Conservation (phyloP, 495 filamentous ascomycete genomes). For the Aspergillus wentii region DNA sequence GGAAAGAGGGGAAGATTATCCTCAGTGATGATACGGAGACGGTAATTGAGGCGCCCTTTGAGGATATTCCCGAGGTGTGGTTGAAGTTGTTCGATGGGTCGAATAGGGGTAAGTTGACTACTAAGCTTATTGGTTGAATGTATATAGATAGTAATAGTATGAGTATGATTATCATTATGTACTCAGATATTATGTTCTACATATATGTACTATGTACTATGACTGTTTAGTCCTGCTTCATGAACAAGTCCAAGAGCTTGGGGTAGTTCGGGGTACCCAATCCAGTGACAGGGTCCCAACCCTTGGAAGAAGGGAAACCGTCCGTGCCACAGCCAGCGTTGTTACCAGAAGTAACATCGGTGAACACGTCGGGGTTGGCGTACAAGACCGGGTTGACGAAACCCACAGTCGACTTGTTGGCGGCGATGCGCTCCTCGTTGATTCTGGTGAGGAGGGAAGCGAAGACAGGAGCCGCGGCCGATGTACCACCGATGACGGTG, state of each 20-base stretch:
- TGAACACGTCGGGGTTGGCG: conserved; percentile 53
- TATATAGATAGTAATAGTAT: background rate
- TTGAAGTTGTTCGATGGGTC: conserved; percentile 47
- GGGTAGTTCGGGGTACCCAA: conserved; percentile 54
- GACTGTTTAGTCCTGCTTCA: conserved; percentile 16
- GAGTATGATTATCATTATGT: background rate
- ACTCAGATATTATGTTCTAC: background rate
- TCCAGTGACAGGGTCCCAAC: conserved; percentile 64
- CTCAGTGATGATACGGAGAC: conserved; percentile 49
- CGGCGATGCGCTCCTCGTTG: conserved; percentile 56
- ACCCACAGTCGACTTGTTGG: conserved; percentile 52
- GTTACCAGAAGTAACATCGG: conserved; percentile 55
- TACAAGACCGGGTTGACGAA: conserved; percentile 61
- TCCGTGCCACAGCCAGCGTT: conserved; percentile 55
- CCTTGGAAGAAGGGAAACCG: conserved; percentile 48
- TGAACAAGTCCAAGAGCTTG: conserved; percentile 41
- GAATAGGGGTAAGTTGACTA: conserved; percentile 50
- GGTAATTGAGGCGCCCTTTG: conserved; percentile 49
- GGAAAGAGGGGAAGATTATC: conserved; percentile 46
- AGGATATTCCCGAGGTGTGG: conserved; percentile 45
- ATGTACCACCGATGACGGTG: conserved; percentile 48
- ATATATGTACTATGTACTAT: conserved; percentile 7
- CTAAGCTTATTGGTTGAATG: conserved; percentile 23
- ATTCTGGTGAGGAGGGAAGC: conserved; percentile 55
- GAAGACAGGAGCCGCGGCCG: conserved; percentile 53